Evolutionary conservation across 2,329 filamentous ascomycete species (phyloP).

Genomic region (Zymoseptoria ardabiliae): DNA sequence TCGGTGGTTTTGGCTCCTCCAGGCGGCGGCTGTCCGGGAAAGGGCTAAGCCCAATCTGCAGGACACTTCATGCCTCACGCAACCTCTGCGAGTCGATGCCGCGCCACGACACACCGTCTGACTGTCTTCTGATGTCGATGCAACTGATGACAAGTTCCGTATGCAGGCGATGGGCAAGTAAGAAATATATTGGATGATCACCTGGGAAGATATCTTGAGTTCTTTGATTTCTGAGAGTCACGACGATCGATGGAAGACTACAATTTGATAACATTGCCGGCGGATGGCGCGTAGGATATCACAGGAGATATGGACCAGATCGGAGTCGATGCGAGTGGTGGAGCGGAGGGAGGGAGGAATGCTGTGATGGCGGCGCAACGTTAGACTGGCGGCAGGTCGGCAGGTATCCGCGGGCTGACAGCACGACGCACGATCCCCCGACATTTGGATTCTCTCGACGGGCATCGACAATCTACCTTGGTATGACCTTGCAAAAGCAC

Average conservation of each 20-base stretch:
- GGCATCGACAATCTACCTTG: no score
- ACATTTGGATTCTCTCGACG: not conserved
- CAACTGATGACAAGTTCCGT: not conserved
- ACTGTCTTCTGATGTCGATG: not conserved
- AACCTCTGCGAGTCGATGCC: not conserved
- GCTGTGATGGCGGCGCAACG: no score
- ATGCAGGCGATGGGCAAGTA: not conserved
- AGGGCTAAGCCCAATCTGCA: not conserved
- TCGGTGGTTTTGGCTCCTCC: not conserved
- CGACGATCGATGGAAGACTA: not conserved
- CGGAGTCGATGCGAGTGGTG: not conserved
- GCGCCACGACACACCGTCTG: not conserved
- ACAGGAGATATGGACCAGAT: not conserved
- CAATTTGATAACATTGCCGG: not conserved
- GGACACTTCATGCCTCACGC: not conserved
- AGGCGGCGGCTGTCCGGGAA: not conserved
- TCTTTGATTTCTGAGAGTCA: not conserved
- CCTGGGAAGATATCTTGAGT: not conserved
- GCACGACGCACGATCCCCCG: not conserved
- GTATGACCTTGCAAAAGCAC: no score
- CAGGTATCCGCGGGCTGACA: not conserved
- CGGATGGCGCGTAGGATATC: not conserved
- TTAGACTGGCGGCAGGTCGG: no score
- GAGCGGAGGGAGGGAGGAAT: not conserved
- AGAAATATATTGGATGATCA: not conserved